These are phyloP conservation scores for Fusarium coicis DNA, from an alignment of 2,329 filamentous ascomycete species.

Conservation along the genomic window DNA sequence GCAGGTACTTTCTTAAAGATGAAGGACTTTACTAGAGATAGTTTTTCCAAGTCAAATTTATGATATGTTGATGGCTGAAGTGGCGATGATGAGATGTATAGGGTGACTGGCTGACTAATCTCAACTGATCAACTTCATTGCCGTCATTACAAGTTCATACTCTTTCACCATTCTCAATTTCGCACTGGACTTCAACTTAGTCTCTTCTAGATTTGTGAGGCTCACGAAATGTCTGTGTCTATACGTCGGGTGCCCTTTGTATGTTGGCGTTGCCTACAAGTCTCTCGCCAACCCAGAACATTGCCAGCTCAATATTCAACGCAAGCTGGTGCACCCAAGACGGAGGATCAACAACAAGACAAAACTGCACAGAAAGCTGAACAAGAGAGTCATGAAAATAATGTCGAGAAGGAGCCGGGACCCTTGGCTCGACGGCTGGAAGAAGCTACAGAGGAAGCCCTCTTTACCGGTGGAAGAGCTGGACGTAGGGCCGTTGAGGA, in stretches of 20 bases:
- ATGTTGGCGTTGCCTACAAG: conserved; percentile 37
- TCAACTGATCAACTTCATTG: conserved; percentile 5
- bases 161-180: neutral
- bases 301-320: conserved; percentile 32
- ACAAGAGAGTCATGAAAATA: neutral
- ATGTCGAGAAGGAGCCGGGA: conserved; percentile 46
- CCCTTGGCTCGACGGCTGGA: conserved; percentile 67
- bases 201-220: neutral
- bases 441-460: conserved; percentile 71
- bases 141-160: conserved; percentile 16
- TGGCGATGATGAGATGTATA: neutral
- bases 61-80: neutral
- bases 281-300: neutral
- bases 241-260: conserved; percentile 16
- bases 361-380: neutral
- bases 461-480: conserved; percentile 67
- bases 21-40: neutral
- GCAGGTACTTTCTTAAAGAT: conserved; percentile 5
- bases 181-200: neutral
- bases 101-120: conserved; percentile 33
- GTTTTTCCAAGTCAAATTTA: neutral
- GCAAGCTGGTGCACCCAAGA: conserved; percentile 12
- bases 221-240: neutral
- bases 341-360: conserved; percentile 3
- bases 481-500: conserved; percentile 70